Percentiles rank a stretch among this genome's conserved stretches.
Evolutionary conservation across 306 rosid species (phyloP).

Genomic region (Erythrophleum fordii): DNA sequence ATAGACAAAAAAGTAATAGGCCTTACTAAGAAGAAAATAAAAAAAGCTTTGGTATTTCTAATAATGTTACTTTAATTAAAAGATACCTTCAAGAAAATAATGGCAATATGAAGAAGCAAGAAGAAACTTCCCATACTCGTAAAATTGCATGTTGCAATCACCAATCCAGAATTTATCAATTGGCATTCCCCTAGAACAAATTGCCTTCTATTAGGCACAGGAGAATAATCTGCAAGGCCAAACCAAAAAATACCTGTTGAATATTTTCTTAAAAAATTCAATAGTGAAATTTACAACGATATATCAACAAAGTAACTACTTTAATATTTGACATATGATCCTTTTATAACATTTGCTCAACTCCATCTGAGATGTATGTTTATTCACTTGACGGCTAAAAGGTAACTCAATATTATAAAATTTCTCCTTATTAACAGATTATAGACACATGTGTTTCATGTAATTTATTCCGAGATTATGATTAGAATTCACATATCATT

Average conservation of each 20-base stretch:
- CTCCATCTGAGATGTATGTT: slow-evolving; percentile 32
- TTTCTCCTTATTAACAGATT: slow-evolving; percentile 35
- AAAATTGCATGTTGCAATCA: slow-evolving; percentile 20
- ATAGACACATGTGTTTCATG: slow-evolving; percentile 39
- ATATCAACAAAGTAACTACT: slow-evolving; percentile 46
- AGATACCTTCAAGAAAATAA: slow-evolving; percentile 18
- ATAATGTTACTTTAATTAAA: slow-evolving; percentile 14
- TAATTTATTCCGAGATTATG: slow-evolving; percentile 34
- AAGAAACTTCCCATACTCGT: slow-evolving; percentile 30
- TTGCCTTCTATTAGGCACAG: slow-evolving; percentile 45
- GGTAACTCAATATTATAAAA: slow-evolving; percentile 34
- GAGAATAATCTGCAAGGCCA: slow-evolving; percentile 58
- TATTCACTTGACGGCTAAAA: slow-evolving; percentile 33
- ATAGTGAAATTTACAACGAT: slow-evolving; percentile 24
- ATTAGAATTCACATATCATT: slow-evolving; percentile 37
- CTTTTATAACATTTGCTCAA: slow-evolving; percentile 43
- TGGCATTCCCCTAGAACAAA: slow-evolving; percentile 38
- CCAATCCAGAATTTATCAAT: slow-evolving; percentile 38
- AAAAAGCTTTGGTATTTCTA: slow-evolving; percentile 21
- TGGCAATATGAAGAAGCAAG: slow-evolving; percentile 31
- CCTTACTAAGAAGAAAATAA: slow-evolving; percentile 19
- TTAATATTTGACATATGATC: slow-evolving; percentile 46
- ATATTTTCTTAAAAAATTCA: slow-evolving; percentile 35
- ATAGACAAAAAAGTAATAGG: neutral
- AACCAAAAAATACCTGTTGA: slow-evolving; percentile 40